Evolutionary conservation across 2,329 filamentous ascomycete genomes (phyloP).

Genomic region (Biscogniauxia sp.): DNA sequence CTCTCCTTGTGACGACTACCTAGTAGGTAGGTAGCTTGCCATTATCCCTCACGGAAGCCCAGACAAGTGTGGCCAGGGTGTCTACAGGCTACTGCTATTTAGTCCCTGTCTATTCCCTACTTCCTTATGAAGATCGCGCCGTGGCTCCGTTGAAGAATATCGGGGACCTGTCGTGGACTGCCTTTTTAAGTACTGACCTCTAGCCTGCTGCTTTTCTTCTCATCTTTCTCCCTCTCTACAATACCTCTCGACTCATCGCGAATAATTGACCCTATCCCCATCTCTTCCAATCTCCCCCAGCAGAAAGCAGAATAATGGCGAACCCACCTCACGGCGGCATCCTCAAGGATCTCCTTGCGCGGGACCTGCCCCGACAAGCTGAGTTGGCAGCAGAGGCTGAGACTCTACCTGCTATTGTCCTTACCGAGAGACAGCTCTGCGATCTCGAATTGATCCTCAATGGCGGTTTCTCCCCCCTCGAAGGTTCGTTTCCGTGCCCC

Average conservation of each 20-base stretch:
- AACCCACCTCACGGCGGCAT: conserved; percentile 82
- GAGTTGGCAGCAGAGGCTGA: conserved; percentile 84
- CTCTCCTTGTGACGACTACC: not conserved
- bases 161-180: conserved; percentile 2
- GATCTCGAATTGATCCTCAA: conserved; percentile 97
- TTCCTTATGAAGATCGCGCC: conserved; percentile 4
- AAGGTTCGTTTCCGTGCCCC: conserved; percentile 61
- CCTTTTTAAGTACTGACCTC: conserved; percentile 9
- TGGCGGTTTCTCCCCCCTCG: conserved; percentile 94
- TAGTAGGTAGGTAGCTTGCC: too few species aligned
- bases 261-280: not conserved
- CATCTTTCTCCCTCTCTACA: not conserved
- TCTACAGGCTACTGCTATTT: conserved; percentile 5
- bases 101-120: conserved; percentile 4
- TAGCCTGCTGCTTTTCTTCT: not conserved
- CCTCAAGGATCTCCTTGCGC: conserved; percentile 95
- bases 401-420: conserved; percentile 75
- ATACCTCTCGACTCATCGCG: conserved; percentile 6
- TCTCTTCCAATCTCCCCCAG: not conserved
- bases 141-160: conserved; percentile 6
- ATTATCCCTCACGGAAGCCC: conserved; percentile 3
- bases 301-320: conserved; percentile 49
- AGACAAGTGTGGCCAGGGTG: conserved; percentile 5
- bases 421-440: conserved; percentile 93
- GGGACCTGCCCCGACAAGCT: conserved; percentile 79